These are phyloP conservation scores for Xylaria sp. DNA, from an alignment of 2,329 filamentous ascomycete species.

Conservation along the genomic window DNA sequence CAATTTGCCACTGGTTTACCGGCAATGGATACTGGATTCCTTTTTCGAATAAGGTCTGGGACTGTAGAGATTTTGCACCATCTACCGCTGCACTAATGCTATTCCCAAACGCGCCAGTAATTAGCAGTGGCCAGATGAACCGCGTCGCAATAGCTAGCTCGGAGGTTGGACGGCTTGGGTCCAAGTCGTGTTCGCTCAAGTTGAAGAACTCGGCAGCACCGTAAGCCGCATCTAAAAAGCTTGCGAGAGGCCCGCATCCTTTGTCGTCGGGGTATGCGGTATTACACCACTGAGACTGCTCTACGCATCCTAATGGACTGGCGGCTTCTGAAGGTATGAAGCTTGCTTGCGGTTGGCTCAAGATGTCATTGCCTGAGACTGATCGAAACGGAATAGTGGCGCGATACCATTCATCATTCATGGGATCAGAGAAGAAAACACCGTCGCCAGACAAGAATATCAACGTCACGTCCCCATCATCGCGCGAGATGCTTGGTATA, in stretches of 20 bases:
- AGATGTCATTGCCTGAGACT: no score
- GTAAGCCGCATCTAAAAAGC: slow-evolving; percentile 1
- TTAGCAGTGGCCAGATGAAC: no score
- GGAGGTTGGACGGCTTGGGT: background rate
- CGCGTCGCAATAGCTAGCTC: no score
- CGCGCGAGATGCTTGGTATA: background rate
- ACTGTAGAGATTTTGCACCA: no score
- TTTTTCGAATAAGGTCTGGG: no score
- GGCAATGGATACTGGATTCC: background rate
- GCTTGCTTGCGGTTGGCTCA: background rate
- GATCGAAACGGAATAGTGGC: no score
- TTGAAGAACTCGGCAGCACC: slow-evolving; percentile 26
- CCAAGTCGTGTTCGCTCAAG: background rate
- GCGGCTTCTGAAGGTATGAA: slow-evolving; percentile 20
- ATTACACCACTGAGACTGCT: slow-evolving; percentile 28
- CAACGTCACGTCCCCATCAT: slow-evolving; percentile 9
- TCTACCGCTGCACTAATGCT: no score
- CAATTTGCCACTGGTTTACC: background rate
- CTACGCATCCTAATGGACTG: slow-evolving; percentile 26
- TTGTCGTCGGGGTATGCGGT: slow-evolving; percentile 14
- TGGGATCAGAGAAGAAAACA: slow-evolving; percentile 6
- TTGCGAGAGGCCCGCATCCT: slow-evolving; percentile 24
- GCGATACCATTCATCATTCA: slow-evolving; percentile 32
- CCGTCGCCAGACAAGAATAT: slow-evolving; percentile 29
- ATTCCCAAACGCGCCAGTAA: no score